A percentile compares a stretch with the other conserved stretches of the same genome.
phyloP scores from a whole-genome alignment of 257 asterid genomes.

The Cynanchum wilfordii region DNA sequence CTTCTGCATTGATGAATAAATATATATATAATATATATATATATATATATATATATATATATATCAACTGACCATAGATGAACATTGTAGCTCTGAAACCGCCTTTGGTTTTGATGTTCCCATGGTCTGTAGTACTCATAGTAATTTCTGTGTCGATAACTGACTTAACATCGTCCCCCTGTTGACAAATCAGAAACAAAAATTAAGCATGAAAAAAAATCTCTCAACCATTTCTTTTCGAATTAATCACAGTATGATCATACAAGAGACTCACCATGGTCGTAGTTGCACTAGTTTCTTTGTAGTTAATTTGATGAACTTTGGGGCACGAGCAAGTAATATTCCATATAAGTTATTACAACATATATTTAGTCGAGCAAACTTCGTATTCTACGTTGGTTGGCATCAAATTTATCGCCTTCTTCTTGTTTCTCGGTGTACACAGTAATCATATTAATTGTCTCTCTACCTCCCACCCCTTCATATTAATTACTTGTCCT shows the following conservation, averaged over 20 bases:
- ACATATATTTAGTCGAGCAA: neutral
- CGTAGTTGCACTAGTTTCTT: neutral
- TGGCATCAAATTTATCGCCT: conserved; percentile 35
- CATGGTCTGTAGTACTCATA: neutral
- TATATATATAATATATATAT: too few relatives aligned
- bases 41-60: too few relatives aligned
- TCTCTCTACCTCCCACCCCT: too few relatives aligned
- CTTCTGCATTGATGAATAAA: too few relatives aligned
- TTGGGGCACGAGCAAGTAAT: neutral
- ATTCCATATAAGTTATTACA: neutral
- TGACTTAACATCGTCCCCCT: conserved; percentile 38
- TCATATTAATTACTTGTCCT: too few relatives aligned
- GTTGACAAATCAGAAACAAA: neutral
- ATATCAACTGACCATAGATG: conserved; percentile 44
- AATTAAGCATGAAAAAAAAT: neutral
- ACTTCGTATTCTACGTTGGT: conserved; percentile 31
- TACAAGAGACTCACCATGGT: conserved; percentile 1
- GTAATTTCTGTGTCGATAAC: conserved; percentile 17
- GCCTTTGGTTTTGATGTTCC: conserved; percentile 42
- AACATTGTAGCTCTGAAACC: conserved; percentile 70
- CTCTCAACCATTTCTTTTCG: neutral
- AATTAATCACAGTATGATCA: neutral
- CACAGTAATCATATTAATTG: too few relatives aligned
- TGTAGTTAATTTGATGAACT: neutral
- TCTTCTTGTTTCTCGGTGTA: conserved; percentile 12